Conservation (phyloP, 352 stramenopile species). For the Globisporangium viniferum region DNA sequence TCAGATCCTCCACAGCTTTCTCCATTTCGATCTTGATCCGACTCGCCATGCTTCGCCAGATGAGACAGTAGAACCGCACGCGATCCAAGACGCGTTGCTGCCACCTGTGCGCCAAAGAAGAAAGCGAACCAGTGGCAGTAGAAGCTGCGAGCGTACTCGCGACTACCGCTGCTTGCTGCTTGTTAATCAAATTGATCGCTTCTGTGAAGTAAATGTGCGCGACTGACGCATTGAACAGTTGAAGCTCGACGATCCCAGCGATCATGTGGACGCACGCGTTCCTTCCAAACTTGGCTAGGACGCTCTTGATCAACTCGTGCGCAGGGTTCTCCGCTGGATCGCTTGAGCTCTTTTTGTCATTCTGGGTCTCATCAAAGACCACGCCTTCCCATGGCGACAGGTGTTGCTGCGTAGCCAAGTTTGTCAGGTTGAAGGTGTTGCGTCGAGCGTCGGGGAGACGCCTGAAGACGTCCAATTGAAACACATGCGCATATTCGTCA, state of each 20-base stretch:
- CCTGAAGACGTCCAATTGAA: slow-evolving; percentile 41
- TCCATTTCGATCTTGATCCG: slow-evolving; percentile 50
- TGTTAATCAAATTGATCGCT: slow-evolving; percentile 32
- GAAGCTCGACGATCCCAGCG: slow-evolving; percentile 45
- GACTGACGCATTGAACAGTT: slow-evolving; percentile 36
- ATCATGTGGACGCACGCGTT: slow-evolving; percentile 49
- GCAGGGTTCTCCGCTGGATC: slow-evolving; percentile 3
- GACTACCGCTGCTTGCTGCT: background rate
- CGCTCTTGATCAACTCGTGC: slow-evolving; percentile 24
- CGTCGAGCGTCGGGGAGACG: slow-evolving; percentile 24
- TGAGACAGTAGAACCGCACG: slow-evolving; percentile 49
- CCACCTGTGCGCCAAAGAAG: slow-evolving; percentile 28
- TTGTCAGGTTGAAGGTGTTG: background rate
- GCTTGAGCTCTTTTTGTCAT: background rate
- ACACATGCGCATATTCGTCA: slow-evolving; percentile 55
- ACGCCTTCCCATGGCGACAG: slow-evolving; percentile 38
- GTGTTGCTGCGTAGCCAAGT: slow-evolving; percentile 1
- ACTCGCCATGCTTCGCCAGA: slow-evolving; percentile 44
- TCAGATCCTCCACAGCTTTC: slow-evolving; percentile 47
- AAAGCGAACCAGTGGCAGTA: background rate
- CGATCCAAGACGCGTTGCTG: slow-evolving; percentile 33
- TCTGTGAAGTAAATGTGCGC: slow-evolving; percentile 42
- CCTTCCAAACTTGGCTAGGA: slow-evolving; percentile 17
- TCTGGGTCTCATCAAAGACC: slow-evolving; percentile 20
- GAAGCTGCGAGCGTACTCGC: background rate